Base-by-base conservation (phyloP, 345 rosid species). In the Noccaea bulbosa region DNA sequence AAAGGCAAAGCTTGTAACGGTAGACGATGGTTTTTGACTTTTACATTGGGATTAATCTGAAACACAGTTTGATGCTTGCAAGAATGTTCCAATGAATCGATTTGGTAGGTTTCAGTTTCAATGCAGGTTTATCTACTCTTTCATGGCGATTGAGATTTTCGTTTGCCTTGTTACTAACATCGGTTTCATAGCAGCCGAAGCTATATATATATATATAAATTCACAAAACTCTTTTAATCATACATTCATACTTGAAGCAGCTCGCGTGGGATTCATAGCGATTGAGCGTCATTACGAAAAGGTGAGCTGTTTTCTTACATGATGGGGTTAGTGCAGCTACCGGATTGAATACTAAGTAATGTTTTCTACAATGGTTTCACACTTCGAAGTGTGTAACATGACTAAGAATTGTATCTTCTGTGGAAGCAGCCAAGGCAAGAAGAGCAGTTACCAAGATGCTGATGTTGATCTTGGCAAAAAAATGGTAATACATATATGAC, bases 51-150 rank as follows among this genome's bases (percentile, higher is more conserved):
- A 16, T 61, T 71, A 15, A 52, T 51, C 37, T 65, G 33, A 34
- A 41, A 43, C 27, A 65, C n/a, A 61, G 11, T 53, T 54, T 63
- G 3, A 55, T 64, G 46, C 6, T 63, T 46, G 8, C 50, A 37
- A 32, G 39, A 43, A 39, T 68, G 35, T 35, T 51, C 44, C 38
- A 48, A 11, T 72, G 6, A 38, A 65, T 27, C 4, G 3, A 27
- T 27, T 27, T 27, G 30, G 30, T 27, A 2, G 30, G 30, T 24
- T 24, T 2, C 30, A 24, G 2, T 20, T n/a, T 71, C 38, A 33
- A 82, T 81, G 77, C 88, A 94, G 97, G 99, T 91, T 91, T 78
- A 94, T 94, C 70, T 89, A 94, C 81, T 85, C 90, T 22, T 94
- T 91, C 68, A 88, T 94, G 92, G 93, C 88, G 41, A 82, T 89